Evolutionary conservation across 805 yeast genomes (phyloP).

Genomic region (Yarrowia porcina): DNA sequence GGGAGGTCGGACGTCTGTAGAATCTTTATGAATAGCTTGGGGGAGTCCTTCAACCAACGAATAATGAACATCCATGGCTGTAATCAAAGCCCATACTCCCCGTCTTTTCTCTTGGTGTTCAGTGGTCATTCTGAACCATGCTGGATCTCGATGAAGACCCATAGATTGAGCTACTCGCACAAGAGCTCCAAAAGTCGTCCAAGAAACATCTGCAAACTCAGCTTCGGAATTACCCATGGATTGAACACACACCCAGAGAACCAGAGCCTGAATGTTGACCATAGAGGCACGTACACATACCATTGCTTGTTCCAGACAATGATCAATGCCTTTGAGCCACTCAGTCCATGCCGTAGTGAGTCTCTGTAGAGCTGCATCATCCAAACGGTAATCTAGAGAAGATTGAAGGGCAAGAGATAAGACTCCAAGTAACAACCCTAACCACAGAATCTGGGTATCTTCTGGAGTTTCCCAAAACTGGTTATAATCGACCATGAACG

Average conservation of each 20-base stretch:
- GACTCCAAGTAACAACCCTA: conserved; percentile 35
- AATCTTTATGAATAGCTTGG: conserved; percentile 32
- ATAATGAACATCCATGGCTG: conserved; percentile 32
- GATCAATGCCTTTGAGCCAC: conserved; percentile 36
- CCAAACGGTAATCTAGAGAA: conserved; percentile 31
- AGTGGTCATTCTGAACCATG: conserved; percentile 36
- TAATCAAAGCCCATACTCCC: conserved; percentile 34
- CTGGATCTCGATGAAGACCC: conserved; percentile 41
- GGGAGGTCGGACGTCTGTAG: conserved; percentile 35
- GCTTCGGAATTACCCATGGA: conserved; percentile 27
- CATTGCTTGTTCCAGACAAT: conserved; percentile 35
- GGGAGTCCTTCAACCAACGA: conserved; percentile 38
- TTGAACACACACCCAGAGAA: conserved; percentile 37
- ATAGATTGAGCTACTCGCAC: conserved; percentile 37
- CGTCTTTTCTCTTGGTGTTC: conserved; percentile 37
- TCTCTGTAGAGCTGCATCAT: conserved; percentile 30
- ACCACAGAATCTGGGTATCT: conserved; percentile 35
- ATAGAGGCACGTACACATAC: conserved; percentile 36
- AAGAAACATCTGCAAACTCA: conserved; percentile 33
- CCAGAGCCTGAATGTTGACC: conserved; percentile 33
- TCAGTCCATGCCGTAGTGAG: conserved; percentile 31
- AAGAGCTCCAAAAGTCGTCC: conserved; percentile 36
- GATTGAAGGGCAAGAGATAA: conserved; percentile 35
- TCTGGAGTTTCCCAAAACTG: conserved; percentile 36
- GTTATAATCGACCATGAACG: conserved; percentile 34